Evolutionary conservation across 306 rosid genomes (phyloP).

Genomic region (Lathyrus sativus): DNA sequence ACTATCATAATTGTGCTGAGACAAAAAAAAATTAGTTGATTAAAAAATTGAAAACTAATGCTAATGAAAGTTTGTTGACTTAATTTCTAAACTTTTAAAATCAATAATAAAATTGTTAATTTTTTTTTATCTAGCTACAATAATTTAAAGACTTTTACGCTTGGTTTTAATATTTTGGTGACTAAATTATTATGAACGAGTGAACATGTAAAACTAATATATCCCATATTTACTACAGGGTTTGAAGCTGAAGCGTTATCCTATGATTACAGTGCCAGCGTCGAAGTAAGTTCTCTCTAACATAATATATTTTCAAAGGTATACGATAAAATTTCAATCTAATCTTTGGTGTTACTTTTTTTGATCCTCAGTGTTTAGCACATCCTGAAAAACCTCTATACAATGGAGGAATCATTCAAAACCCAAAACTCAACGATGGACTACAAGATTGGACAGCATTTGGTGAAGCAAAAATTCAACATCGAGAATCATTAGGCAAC

Average conservation of each 20-base stretch:
- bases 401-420: conserved; percentile 71
- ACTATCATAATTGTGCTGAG: no score
- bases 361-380: conserved; percentile 52
- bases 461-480: conserved; percentile 51
- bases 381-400: conserved; percentile 62
- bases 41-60: no score
- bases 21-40: no score
- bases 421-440: conserved; percentile 69
- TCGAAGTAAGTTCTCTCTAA: conserved; percentile 43
- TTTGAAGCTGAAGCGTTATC: conserved; percentile 49
- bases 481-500: conserved; percentile 55
- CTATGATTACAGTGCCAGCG: conserved; percentile 59
- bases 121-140: no score
- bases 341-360: neutral
- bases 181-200: neutral
- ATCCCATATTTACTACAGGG: conserved; percentile 36
- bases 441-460: conserved; percentile 61
- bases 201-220: neutral
- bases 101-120: no score
- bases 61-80: no score
- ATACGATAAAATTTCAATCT: neutral
- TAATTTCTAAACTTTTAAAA: no score
- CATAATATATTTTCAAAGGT: neutral
- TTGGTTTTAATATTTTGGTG: no score
- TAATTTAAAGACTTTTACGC: no score